Evolutionary conservation across 2,329 filamentous ascomycete species (phyloP).

Genomic region (Penicillium italicum): DNA sequence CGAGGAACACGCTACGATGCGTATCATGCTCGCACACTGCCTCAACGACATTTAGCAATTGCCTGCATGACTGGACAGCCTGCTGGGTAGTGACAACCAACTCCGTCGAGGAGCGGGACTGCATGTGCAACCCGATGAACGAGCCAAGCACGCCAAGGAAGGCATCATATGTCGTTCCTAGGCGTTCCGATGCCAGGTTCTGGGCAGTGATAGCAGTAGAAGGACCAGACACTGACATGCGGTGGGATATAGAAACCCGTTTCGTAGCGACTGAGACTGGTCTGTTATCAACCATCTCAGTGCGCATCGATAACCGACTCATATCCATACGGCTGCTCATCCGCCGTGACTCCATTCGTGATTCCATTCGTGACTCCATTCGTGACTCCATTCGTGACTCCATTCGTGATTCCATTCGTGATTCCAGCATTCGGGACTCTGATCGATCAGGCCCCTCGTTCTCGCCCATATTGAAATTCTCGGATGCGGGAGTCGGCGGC

Average conservation of each 20-base stretch:
- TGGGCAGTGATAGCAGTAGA: slow-evolving; percentile 61
- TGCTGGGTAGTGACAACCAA: slow-evolving; percentile 77
- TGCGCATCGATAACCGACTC: slow-evolving; percentile 21
- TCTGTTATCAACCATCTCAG: slow-evolving; percentile 26
- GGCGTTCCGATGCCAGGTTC: slow-evolving; percentile 76
- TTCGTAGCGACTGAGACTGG: slow-evolving; percentile 42
- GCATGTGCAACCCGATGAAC: slow-evolving; percentile 88
- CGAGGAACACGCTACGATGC: slow-evolving; percentile 62
- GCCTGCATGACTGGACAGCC: slow-evolving; percentile 75
- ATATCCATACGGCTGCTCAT: slow-evolving; percentile 30
- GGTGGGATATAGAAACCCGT: slow-evolving; percentile 60
- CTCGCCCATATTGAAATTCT: slow-evolving; percentile 34
- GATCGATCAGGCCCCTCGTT: slow-evolving; percentile 27
- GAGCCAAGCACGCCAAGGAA: slow-evolving; percentile 89
- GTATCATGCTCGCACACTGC: slow-evolving; percentile 75
- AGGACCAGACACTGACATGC: slow-evolving; percentile 70
- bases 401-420: slow-evolving; percentile 1
- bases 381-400: slow-evolving; percentile 9
- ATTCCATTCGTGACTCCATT: background rate
- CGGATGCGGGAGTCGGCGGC: slow-evolving; percentile 39
- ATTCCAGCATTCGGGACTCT: slow-evolving; percentile 26
- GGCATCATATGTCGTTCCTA: slow-evolving; percentile 76
- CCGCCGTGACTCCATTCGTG: slow-evolving; percentile 13
- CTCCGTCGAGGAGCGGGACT: slow-evolving; percentile 85
- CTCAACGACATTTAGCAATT: slow-evolving; percentile 75